Base-by-base conservation (phyloP, 169 alveolate species). In the Plasmodium blacklocki region DNA sequence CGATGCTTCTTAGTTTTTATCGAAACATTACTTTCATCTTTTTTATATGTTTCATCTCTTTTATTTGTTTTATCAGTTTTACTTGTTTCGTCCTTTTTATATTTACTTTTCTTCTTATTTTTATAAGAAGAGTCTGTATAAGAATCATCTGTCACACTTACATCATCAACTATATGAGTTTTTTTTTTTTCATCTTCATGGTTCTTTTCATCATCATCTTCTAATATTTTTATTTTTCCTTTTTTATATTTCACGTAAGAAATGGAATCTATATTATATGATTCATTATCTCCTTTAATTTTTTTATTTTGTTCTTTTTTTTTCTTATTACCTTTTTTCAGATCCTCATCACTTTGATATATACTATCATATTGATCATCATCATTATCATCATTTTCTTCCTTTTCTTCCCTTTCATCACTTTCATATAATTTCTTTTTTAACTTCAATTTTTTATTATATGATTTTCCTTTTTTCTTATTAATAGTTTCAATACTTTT, bases 361-460 rank as follows among this genome's bases (percentile, higher is more conserved):
- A 45, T 32, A 11, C 58, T 60, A 15, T 58, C 67, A 43, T n/a
- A 45, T 62, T 58, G 60, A 14, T 32, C 50, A 26, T 32, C 15
- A 1, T 58, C 47, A 12, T 7, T 23, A 1, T 12, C 1, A 15
- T 21, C 14, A 29, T 74, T 60, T 11, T 47, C 21, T 11, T 63
- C 39, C 32, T 74, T 39, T 74, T 5, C 56, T 19, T 43, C 18
- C 3, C 19, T 26, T 8, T 7, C 21, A 4, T 14, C 6, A 15
- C 32, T 7, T 21, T 74, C 71, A 6, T 15, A 21, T 18, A 45
- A 23, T 74, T 74, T 59, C 59, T 5, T 15, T 63, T 56, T 56
- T 56, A 14, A 56, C 64, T 56, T 15, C 23, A 56, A 56, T 39
- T 56, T 11, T n/a, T 62, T 45, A 75, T 47, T 58, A n/a, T 68